These are phyloP conservation scores for Starmerella powellii DNA, from an alignment of 805 yeast species.

Conservation along the genomic window DNA sequence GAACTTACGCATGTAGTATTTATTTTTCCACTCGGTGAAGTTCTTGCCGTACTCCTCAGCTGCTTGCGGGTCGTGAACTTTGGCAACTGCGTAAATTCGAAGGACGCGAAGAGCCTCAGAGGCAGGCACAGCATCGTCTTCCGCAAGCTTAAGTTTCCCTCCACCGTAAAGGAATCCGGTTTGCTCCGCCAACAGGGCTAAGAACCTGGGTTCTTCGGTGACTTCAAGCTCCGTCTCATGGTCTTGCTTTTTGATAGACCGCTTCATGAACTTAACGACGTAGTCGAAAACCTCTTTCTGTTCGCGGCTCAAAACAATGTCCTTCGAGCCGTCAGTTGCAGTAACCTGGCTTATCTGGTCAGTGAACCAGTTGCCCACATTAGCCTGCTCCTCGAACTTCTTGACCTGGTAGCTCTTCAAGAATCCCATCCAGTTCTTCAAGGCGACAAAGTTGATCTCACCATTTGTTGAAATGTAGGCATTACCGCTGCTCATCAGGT, in stretches of 20 bases:
- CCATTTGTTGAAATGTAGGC: constrained; percentile 83
- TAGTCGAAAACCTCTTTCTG: constrained; percentile 54
- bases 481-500: constrained; percentile 46
- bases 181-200: constrained; percentile 24
- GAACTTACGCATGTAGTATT: constrained; percentile 74
- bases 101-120: constrained; percentile 22
- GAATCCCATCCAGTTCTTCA: constrained; percentile 63
- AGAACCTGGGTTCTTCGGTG: constrained; percentile 23
- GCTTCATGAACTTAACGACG: constrained; percentile 38
- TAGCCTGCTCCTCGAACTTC: constrained; percentile 66
- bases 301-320: constrained; percentile 37
- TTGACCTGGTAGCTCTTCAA: constrained; percentile 71
- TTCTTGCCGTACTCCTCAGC: constrained; percentile 56
- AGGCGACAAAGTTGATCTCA: constrained; percentile 57
- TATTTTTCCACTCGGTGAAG: constrained; percentile 70
- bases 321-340: constrained; percentile 30
- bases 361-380: constrained; percentile 87
- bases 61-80: constrained; percentile 28
- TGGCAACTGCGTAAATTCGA: constrained; percentile 31
- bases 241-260: constrained; percentile 23
- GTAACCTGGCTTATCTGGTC: constrained; percentile 48
- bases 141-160: constrained; percentile 42
- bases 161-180: constrained; percentile 42
- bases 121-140: constrained; percentile 18
- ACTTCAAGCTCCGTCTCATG: constrained; percentile 11